Evolutionary conservation across 345 rosid species (phyloP), one percentile per base, ranked within the genome.

Genomic region (Eucalyptus polybractea): DNA sequence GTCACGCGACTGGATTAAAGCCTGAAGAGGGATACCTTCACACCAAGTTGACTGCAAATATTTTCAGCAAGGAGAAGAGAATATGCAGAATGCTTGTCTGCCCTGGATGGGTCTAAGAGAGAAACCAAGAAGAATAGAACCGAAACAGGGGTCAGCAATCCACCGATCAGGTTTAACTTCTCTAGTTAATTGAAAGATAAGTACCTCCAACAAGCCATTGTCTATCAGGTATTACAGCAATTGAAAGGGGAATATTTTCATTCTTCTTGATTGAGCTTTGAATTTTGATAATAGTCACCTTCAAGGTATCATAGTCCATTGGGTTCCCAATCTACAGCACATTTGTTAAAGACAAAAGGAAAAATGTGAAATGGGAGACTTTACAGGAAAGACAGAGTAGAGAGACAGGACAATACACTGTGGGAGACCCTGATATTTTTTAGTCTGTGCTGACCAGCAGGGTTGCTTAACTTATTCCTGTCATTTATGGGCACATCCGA

Each of bases 51-150:
- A 87, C 86, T 93, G 93, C 99, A 97, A 93, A 98, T 97, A 90
- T 90, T 98, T 92, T 98, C 99, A 85, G 98, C 98, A 33, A 98
- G 98, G 88, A 98, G 95, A 93, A 96, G 99, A 93, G 98, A 93
- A 90, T 94, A 98, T 81, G 97, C 97, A 2, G 97, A 95, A 83
- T 95, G 97, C 93, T 96, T 97, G 95, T 97, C 99, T 58, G 99
- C 99, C 94, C 93, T 95, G 88, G 95, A 94, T 86, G 97, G 95
- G 94, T 98, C 99, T 97, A 87, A 87, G 81, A 93, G 67, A 83
- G 88, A 91, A 89, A 89, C 13, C 40, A 42, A 56, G 37, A 42
- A 85, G 40, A 47, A 25, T n/a, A 50, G 8, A 88, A n/a, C 69
- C 37, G 5, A 44, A 44, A 42, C 49, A 40, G 8, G 15, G 85